Evolutionary conservation across 2,329 filamentous ascomycete genomes (phyloP), one percentile per base, ranked within the genome.

Genomic region (Escovopsis weberi): DNA sequence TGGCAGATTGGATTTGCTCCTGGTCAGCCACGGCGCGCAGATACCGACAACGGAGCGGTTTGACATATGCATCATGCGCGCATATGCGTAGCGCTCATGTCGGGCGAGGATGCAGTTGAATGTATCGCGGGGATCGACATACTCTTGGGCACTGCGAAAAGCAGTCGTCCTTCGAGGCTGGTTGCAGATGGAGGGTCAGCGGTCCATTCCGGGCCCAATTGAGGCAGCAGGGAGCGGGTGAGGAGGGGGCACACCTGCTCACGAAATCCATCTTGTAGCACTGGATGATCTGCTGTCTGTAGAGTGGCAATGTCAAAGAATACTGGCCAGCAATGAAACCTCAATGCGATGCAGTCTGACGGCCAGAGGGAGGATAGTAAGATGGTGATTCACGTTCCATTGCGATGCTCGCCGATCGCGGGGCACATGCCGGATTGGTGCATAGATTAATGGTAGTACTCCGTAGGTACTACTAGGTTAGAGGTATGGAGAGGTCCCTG

Each of bases 131-230:
- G 8, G 28, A 9, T 32, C 32, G 44, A 78, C 84, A 70, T 69
- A 88, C 86, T 98, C 69, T 98, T 98, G 47, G 91, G 91, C n/a
- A 98, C 85, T 48, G 91, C 91, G 60, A 98, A 95, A 48, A 96
- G 76, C 44, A 96, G 75, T 51, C 91, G 83, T 58, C 89, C 88
- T 71, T 91, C 86, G 59, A 95, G 74, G 69, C 87, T 94, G 34
- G 18, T 40, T 32, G 28, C 28, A 32, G 28, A 23, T 23, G 23
- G 23, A 23, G 23, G 23, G 23, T 23, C 23, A 23, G 23, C 23
- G 23, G 23, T 23, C 23, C 23, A 23, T 23, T 23, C 6, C 23
- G 23, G 23, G 23, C 23, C 23, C 23, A 23, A 23, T 23, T 6
- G 23, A 23, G 23, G 23, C 23, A 23, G 23, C 23, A 23, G 6